Evolutionary conservation across 306 rosid genomes (phyloP), one percentile per base, ranked within the genome.

Genomic region (Crotalaria pallida): DNA sequence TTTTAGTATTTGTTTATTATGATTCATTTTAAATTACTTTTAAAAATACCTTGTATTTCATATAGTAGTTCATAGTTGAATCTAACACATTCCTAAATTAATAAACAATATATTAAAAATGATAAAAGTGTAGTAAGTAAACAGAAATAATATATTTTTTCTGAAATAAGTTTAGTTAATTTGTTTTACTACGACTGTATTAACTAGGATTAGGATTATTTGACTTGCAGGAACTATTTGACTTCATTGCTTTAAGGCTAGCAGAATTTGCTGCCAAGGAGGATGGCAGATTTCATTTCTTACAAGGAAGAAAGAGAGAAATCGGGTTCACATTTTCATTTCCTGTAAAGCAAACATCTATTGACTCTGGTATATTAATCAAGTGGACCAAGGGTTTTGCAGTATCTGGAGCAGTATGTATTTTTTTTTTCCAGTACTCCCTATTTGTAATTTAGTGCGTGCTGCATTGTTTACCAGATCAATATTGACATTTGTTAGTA

Each of bases 371-470:
- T 52, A 85, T 88, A 64, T 86, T 93, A n/a, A 81, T 85, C 67
- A 90, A 93, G 72, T 93, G 98, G 98, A 93, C 98, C 16, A 93
- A 93, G 59, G 98, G 98, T 16, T 93, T 93, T 80, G 83, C 90
- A 1, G 97, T 90, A 49, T 82, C 97, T 70, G 97, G 98, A 86
- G 77, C 93, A 65, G 98, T 93, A 71, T 15, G 89, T 73, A 12
- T 78, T 67, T 23, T 64, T 18, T 17, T 23, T 41, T 8, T 1
- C 57, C 33, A 3, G 22, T 47, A 24, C 5, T 18, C 17, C 10
- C 48, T n/a, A 23, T 60, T 58, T 41, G 49, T 34, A 13, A 16
- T 40, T 52, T 67, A 12, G 21, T 43, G 17, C 18, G 21, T 43
- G 17, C 18, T 58, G 44, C 53, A 21, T 45, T 51, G 23, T 55